Base-by-base conservation (phyloP, 192 early-diverging fungal species). In the Podochytrium sp. region DNA sequence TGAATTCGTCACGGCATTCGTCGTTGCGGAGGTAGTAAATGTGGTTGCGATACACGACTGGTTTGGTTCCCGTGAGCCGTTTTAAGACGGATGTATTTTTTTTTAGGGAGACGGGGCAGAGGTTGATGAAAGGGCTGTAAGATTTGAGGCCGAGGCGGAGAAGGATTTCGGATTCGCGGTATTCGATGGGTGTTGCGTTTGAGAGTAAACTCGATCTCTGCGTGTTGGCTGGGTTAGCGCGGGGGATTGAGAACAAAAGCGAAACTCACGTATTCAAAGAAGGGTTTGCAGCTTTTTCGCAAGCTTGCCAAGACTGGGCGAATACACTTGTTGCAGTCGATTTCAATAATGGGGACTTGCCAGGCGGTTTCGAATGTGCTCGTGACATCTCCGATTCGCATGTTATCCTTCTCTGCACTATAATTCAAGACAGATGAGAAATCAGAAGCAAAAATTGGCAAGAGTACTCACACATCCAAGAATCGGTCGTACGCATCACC, bases 21-120 rank as follows among this genome's bases (percentile, higher is more conserved):
- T 79, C 74, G 34, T 55, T 65, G 53, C 70, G 55, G 10, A 80
- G 33, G 51, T 70, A 87, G 59, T 84, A 87, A 10, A 87, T 74
- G 39, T 78, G 65, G 53, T 83, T 73, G 33, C 73, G 56, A 61
- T 61, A 80, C 1, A 82, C 34, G 18, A 81, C 78, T 10, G 85
- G 85, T 40, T 81, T 47, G 2, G 53, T 66, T 43, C 85, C 85
- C 49, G 73, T 65, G 32, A 56, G 52, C 32, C 70, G 30, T 32
- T 52, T 56, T 25, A 53, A 39, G 20, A 50, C 56, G 10, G 68
- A 74, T 32, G 67, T 37, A 58, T 42, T 80, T 47, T 65, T 69
- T 35, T 75, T 59, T 27, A 81, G 30, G 7, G 78, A 55, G 27
- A 87, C 83, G 7, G 86, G 86, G 61, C 85, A 87, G 37, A 81